Base-by-base conservation (phyloP, 352 stramenopile species). In the Phytophthora agathidicida region DNA sequence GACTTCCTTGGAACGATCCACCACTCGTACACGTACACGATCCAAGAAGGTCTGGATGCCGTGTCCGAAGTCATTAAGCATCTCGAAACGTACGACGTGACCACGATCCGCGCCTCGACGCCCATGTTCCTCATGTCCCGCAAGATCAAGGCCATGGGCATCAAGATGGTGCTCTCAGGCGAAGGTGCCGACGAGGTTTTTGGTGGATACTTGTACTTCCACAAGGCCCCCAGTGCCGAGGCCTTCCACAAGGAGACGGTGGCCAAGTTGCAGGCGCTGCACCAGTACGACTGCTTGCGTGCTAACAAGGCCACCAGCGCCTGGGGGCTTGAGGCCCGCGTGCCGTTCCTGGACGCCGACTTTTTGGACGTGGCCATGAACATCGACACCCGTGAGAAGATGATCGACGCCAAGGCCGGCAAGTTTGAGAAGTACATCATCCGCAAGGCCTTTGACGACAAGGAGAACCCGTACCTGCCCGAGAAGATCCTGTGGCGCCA, bases 61-160 rank as follows among this genome's bases (percentile, higher is more conserved):
- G 88, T 99, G 50, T 92, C 91, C 37, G 96, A 99, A 56, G 97
- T 99, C 31, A 98, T 99, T 72, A 97, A 98, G 63, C 86, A 97
- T 71, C 61, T 99, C 5, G 97, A 99, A 83, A 99, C 97, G 23
- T 99, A 99, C 71, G 97, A 99, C 71, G 76, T 98, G 5, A 99
- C 97, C 20, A 99, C 97, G 1, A 98, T 99, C 63, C 92, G 97
- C 39, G 97, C 97, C 2, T 98, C 93, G 1, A 99, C 97, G 19
- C 97, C 97, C n/a, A 99, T 99, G 97, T 99, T 99, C 75, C 82
- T 99, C 42, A 99, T 99, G 97, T 84, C 89, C 6, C 77, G 97
- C 39, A 99, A 99, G 86, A 99, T 99, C 73, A 99, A 99, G 82
- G 97, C 97, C 42, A 99, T 99, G 95, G 97, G 97, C 38, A 98